phyloP scores from a whole-genome alignment of 73 alveolate genomes.

The Breviolum minutum region DNA sequence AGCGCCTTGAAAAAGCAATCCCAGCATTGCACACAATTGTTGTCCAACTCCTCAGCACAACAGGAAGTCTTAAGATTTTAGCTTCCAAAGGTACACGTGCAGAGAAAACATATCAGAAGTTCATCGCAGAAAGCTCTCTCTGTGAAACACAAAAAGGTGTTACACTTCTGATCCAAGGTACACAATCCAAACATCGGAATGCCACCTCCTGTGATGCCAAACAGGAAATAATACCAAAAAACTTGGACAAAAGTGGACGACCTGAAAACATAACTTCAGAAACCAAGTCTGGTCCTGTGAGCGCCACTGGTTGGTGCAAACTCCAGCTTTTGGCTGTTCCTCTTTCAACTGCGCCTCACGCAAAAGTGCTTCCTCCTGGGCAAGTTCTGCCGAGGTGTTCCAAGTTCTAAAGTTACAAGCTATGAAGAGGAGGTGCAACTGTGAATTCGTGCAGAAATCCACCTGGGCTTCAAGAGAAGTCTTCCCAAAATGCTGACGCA shows the following conservation, averaged over 20 bases:
- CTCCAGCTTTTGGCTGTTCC: constrained; percentile 62
- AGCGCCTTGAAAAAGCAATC: constrained; percentile 73
- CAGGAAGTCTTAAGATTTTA: neutral
- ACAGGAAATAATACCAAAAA: too few species aligned
- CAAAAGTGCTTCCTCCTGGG: constrained; percentile 49
- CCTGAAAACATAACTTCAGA: neutral
- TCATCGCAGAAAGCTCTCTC: neutral
- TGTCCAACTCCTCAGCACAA: constrained; percentile 29
- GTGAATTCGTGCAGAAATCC: neutral
- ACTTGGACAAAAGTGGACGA: neutral
- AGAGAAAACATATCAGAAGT: neutral
- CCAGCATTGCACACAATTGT: constrained; percentile 50
- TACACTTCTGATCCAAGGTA: constrained; percentile 8
- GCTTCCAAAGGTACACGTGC: too few species aligned
- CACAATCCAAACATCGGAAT: constrained; percentile 77
- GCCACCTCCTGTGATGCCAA: constrained; percentile 20
- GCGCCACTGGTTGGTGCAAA: constrained; percentile 76
- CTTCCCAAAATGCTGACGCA: neutral
- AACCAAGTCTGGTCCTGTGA: neutral
- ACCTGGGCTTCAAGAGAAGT: neutral
- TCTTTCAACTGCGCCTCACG: constrained; percentile 49
- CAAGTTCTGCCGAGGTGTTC: neutral
- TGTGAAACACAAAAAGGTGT: neutral
- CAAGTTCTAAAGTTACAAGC: neutral
- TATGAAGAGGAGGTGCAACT: too few species aligned